A percentile compares a stretch with the other conserved stretches of the same genome.
These are phyloP conservation scores for Wickerhamomyces strasburgensis DNA, from an alignment of 805 yeast species.

Conservation along the genomic window DNA sequence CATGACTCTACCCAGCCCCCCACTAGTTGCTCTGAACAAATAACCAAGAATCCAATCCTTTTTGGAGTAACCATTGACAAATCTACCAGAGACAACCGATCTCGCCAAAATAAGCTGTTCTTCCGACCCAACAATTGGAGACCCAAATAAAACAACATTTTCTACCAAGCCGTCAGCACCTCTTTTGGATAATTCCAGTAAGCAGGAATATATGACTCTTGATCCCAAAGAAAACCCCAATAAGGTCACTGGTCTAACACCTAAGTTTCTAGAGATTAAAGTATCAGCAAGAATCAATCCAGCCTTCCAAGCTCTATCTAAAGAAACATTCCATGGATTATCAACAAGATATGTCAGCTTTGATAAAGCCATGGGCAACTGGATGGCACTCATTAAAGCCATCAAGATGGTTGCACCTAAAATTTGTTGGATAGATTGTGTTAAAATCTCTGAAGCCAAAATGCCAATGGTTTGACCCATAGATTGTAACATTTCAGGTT, in stretches of 20 bases:
- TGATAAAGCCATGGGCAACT: slow-evolving; percentile 85
- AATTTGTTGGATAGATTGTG: slow-evolving; percentile 92
- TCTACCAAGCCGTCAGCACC: slow-evolving; percentile 88
- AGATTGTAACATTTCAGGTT: slow-evolving; percentile 93
- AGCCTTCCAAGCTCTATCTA: slow-evolving; percentile 96
- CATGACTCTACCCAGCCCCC: slow-evolving; percentile 87
- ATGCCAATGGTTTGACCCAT: slow-evolving; percentile 95
- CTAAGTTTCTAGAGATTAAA: slow-evolving; percentile 77
- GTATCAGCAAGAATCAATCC: slow-evolving; percentile 91
- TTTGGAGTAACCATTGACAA: slow-evolving; percentile 84
- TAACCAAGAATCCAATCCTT: slow-evolving; percentile 97
- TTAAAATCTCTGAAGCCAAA: slow-evolving; percentile 87
- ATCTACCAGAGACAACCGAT: slow-evolving; percentile 83
- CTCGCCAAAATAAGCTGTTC: slow-evolving; percentile 77
- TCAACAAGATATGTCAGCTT: slow-evolving; percentile 86
- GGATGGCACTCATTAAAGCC: slow-evolving; percentile 89
- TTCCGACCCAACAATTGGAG: slow-evolving; percentile 74
- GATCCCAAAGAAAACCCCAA: slow-evolving; percentile 95
- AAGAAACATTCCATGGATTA: slow-evolving; percentile 96
- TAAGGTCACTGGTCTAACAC: slow-evolving; percentile 85
- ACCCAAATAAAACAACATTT: slow-evolving; percentile 81
- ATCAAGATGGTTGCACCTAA: slow-evolving; percentile 86
- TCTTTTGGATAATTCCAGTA: slow-evolving; percentile 75
- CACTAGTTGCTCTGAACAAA: slow-evolving; percentile 90
- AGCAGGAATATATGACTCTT: slow-evolving; percentile 83